Conservation (phyloP, 1,139 yeast genomes). For the Pichia sp. region DNA sequence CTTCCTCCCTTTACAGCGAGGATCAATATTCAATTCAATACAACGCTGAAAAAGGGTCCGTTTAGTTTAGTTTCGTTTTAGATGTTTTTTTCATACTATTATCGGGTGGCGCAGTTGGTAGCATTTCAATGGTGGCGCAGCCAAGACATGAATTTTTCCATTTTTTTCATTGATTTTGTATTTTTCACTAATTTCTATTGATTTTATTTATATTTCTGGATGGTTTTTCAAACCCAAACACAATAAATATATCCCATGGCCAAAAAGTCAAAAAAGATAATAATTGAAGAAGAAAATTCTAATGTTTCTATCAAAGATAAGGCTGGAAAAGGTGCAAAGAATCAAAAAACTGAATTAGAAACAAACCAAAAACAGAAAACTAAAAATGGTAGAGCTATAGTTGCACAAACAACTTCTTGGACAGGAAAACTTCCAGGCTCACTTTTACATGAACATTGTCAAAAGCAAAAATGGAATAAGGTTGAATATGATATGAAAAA, state of each 20-base stretch:
- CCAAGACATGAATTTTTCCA: too few species aligned
- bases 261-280: constrained; percentile 7
- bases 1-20: too few species aligned
- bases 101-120: too few species aligned
- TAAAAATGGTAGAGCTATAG: constrained; percentile 35
- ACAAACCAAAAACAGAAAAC: constrained; percentile 4
- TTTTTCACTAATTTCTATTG: too few species aligned
- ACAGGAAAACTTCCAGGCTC: constrained; percentile 93
- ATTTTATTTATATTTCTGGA: too few species aligned
- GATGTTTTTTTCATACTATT: too few species aligned
- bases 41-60: too few species aligned
- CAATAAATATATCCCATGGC: constrained; percentile 2
- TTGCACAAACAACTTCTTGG: constrained; percentile 66
- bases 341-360: constrained; percentile 1
- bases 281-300: constrained; percentile 6
- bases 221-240: too few species aligned
- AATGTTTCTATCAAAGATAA: constrained; percentile 13
- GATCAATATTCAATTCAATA: too few species aligned
- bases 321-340: constrained; percentile 7
- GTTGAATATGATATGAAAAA: constrained; percentile 67
- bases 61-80: too few species aligned
- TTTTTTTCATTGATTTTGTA: too few species aligned
- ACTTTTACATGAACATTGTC: constrained; percentile 79
- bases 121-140: too few species aligned
- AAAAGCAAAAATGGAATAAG: constrained; percentile 83